These are phyloP conservation scores for Penicillium crustosum DNA, from an alignment of 2,329 filamentous ascomycete genomes.

Conservation along the genomic window DNA sequence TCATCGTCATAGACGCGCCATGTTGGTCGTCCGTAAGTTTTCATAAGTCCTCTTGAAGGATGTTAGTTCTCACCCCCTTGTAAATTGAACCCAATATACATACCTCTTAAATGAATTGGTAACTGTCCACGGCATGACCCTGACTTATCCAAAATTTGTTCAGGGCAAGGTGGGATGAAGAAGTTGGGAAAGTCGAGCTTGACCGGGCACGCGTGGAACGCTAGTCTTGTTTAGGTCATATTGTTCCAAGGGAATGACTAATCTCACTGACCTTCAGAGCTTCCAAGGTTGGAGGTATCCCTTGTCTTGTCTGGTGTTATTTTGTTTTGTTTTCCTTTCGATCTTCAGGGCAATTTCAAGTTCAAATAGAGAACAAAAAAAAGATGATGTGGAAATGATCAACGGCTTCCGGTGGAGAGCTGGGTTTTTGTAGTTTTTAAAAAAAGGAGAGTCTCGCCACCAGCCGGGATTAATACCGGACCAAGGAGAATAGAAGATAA, in stretches of 20 bases:
- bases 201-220: constrained; percentile 26
- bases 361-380: background rate
- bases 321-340: background rate
- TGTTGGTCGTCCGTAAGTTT: constrained; percentile 50
- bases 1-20: constrained; percentile 51
- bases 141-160: constrained; percentile 10
- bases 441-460: constrained; percentile 8
- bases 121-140: constrained; percentile 51
- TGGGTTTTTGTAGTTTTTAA: background rate
- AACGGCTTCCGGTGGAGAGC: background rate
- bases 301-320: background rate
- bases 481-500: background rate
- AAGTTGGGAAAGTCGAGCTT: constrained; percentile 9
- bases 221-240: constrained; percentile 32
- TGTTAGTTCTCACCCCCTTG: background rate
- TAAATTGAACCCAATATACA: background rate
- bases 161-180: constrained; percentile 8
- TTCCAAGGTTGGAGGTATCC: no score
- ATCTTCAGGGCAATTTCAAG: background rate
- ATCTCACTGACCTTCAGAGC: background rate
- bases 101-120: constrained; percentile 54
- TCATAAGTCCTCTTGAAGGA: constrained; percentile 48
- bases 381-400: background rate
- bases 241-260: constrained; percentile 19
- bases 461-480: background rate